Conservation (phyloP, 352 stramenopile species). For the Globisporangium camurandrum region DNA sequence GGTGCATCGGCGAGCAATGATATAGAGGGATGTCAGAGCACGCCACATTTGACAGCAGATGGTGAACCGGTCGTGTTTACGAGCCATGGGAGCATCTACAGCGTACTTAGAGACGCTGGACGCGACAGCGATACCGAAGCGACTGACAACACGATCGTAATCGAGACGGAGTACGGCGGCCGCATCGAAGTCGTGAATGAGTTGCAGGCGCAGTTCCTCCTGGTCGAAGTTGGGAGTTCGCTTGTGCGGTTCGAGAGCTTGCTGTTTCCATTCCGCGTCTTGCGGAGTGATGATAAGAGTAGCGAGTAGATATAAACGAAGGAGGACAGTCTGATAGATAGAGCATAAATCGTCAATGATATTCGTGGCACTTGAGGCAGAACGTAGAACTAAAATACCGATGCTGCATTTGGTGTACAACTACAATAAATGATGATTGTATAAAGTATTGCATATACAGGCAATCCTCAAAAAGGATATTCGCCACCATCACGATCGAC, state of each 20-base stretch:
- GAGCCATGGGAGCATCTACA: slow-evolving; percentile 5
- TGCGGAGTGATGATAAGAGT: slow-evolving; percentile 2
- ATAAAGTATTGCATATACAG: too few species aligned
- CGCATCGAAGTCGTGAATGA: slow-evolving; percentile 8
- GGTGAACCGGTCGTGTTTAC: slow-evolving; percentile 2
- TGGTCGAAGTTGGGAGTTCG: slow-evolving; percentile 8
- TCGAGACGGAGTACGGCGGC: slow-evolving; percentile 6
- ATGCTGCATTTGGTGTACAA: too few species aligned
- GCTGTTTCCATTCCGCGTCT: slow-evolving; percentile 5
- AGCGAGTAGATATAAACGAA: too few species aligned
- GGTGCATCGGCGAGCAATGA: background rate
- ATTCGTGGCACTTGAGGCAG: too few species aligned
- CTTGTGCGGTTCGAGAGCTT: slow-evolving; percentile 6
- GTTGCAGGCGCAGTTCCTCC: slow-evolving; percentile 5
- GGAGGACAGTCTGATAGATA: too few species aligned
- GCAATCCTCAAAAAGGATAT: too few species aligned
- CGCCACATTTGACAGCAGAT: background rate
- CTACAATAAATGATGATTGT: too few species aligned
- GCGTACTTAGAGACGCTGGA: background rate
- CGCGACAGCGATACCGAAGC: background rate
- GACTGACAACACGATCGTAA: too few species aligned
- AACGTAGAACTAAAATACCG: too few species aligned
- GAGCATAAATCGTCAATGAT: too few species aligned
- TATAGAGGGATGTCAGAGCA: too few species aligned
- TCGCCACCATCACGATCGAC: too few species aligned